Evolutionary conservation across 2,329 filamentous ascomycete species (phyloP).

Genomic region (Cladosporium sp.): DNA sequence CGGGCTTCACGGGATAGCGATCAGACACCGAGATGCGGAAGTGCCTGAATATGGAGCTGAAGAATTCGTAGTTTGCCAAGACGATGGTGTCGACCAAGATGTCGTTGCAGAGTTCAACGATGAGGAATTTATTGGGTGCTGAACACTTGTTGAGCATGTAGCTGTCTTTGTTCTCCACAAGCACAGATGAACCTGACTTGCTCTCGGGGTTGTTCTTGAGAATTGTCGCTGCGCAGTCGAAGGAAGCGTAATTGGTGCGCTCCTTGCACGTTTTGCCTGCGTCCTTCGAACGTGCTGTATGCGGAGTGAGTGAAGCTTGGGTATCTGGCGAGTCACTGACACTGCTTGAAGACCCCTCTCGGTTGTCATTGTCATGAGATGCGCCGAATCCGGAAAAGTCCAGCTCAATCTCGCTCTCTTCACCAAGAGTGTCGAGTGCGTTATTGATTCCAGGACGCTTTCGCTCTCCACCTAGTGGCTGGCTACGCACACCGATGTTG

Average conservation of each 20-base stretch:
- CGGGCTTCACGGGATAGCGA: slow-evolving; percentile 85
- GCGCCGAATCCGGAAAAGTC: slow-evolving; percentile 65
- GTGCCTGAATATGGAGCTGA: slow-evolving; percentile 91
- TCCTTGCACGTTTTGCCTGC: slow-evolving; percentile 98
- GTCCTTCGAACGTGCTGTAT: slow-evolving; percentile 69
- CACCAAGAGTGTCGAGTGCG: slow-evolving; percentile 76
- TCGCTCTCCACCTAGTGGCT: slow-evolving; percentile 45
- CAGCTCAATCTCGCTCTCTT: slow-evolving; percentile 82
- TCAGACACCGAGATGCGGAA: slow-evolving; percentile 93
- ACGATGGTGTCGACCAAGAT: slow-evolving; percentile 91
- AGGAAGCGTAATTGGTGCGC: slow-evolving; percentile 94
- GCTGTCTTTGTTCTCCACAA: slow-evolving; percentile 96
- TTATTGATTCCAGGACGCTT: slow-evolving; percentile 59
- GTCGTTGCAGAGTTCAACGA: slow-evolving; percentile 87
- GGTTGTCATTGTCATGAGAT: not conserved
- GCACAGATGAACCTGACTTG: slow-evolving; percentile 82
- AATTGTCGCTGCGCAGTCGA: slow-evolving; percentile 92
- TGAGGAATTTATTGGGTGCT: slow-evolving; percentile 84
- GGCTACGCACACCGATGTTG: slow-evolving; percentile 57
- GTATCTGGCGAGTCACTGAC: not conserved
- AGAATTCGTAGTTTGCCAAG: slow-evolving; percentile 98
- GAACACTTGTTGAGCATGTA: slow-evolving; percentile 96
- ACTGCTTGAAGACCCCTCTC: not conserved
- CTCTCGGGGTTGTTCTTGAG: slow-evolving; percentile 84
- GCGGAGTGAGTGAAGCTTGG: slow-evolving; percentile 40